Percentiles rank a stretch among this genome's conserved stretches.
Evolutionary conservation across 768 basidiomycete genomes (phyloP).

Genomic region (Dentipellis fragilis): DNA sequence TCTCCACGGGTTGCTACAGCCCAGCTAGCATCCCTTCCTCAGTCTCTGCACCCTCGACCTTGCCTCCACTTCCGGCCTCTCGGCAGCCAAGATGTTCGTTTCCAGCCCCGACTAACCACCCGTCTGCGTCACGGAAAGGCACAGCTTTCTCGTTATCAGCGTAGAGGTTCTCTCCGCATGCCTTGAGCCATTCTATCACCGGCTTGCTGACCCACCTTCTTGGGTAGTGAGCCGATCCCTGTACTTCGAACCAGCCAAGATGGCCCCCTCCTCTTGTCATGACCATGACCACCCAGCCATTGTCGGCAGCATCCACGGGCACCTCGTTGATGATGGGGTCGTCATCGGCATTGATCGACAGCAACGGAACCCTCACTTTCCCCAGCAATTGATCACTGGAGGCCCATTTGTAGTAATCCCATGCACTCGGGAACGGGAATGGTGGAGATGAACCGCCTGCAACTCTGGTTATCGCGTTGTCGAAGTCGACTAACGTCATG

Average conservation of each 20-base stretch:
- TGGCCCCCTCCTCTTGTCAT: conserved; percentile 64
- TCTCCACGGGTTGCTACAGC: neutral
- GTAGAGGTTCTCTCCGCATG: conserved; percentile 43
- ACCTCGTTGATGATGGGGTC: conserved; percentile 65
- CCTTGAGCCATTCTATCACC: conserved; percentile 61
- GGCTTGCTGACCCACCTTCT: conserved; percentile 62
- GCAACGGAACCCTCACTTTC: conserved; percentile 59
- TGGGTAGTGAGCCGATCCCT: conserved; percentile 10
- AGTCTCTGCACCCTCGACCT: conserved; percentile 1
- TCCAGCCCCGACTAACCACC: conserved; percentile 41
- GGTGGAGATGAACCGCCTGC: conserved; percentile 50
- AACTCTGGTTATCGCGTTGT: conserved; percentile 53
- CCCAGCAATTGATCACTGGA: conserved; percentile 54
- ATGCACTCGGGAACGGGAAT: conserved; percentile 35
- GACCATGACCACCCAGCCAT: conserved; percentile 44
- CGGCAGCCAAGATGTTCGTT: conserved; percentile 47
- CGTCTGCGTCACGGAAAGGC: conserved; percentile 40
- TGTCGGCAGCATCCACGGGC: conserved; percentile 45
- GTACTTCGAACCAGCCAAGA: conserved; percentile 73
- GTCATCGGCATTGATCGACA: conserved; percentile 66
- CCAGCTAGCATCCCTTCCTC: conserved; percentile 11
- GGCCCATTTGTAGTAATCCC: conserved; percentile 39
- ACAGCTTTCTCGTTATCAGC: conserved; percentile 22
- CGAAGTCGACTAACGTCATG: conserved; percentile 48
- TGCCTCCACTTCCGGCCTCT: conserved; percentile 40